Conservation (phyloP, 768 basidiomycete genomes). For the Rhizopogon vinicolor region DNA sequence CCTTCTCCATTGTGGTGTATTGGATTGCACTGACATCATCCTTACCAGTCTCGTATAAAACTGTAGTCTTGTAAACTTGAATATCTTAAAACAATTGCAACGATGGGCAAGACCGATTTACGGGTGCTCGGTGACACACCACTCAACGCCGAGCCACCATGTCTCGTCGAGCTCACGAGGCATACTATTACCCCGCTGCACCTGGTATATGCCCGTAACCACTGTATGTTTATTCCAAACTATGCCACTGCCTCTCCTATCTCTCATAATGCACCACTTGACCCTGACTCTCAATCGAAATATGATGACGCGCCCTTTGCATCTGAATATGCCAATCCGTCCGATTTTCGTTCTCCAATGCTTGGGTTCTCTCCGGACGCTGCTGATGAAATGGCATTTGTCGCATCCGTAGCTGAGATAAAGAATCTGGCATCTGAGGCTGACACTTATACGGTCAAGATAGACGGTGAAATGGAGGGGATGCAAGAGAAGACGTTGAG, state of each 20-base stretch:
- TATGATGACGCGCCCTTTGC: constrained; percentile 25
- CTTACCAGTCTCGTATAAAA: not conserved
- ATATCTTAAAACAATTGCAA: not conserved
- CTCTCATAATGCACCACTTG: not conserved
- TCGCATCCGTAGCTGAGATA: constrained; percentile 22
- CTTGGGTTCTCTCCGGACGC: not conserved
- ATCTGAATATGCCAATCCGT: constrained; percentile 27
- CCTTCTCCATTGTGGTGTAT: not conserved
- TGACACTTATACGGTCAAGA: constrained; percentile 19
- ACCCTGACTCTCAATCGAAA: not conserved
- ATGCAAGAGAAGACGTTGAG: constrained; percentile 6
- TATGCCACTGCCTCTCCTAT: not conserved
- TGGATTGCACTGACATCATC: not conserved
- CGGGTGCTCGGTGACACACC: constrained; percentile 34
- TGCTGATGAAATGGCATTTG: not conserved
- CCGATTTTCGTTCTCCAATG: constrained; percentile 9
- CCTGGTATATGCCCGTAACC: constrained; percentile 70
- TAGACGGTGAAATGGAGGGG: constrained; percentile 22
- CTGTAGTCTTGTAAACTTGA: not conserved
- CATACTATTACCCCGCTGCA: constrained; percentile 52
- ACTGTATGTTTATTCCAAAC: constrained; percentile 46
- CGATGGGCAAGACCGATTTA: constrained; percentile 18
- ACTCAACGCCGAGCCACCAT: constrained; percentile 67
- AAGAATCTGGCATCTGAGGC: constrained; percentile 13
- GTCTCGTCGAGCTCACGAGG: constrained; percentile 47